Percentiles rank a stretch among this genome's conserved stretches.
Conservation (phyloP, 192 early-diverging fungal genomes). For the Entomortierella parvispora region DNA sequence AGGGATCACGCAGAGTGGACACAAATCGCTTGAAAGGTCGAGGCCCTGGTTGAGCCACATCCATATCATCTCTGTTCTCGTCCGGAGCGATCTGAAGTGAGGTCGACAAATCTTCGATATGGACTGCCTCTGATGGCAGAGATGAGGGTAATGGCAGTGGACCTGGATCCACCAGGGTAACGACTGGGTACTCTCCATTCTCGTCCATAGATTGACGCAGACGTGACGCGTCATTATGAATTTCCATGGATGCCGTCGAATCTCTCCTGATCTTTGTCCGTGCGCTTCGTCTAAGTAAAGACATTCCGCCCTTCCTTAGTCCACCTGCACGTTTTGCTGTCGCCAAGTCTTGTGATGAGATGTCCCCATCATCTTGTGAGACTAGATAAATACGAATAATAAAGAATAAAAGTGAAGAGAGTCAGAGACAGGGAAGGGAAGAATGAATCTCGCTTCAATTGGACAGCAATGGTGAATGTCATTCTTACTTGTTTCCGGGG, state of each 20-base stretch:
- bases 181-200: slow-evolving; percentile 43
- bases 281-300: slow-evolving; percentile 58
- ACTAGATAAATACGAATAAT: slow-evolving; percentile 19
- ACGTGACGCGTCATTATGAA: slow-evolving; percentile 19
- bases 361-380: slow-evolving; percentile 35
- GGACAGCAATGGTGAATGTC: no score
- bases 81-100: no score
- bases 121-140: not conserved
- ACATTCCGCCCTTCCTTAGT: slow-evolving; percentile 48
- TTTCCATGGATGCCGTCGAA: slow-evolving; percentile 45
- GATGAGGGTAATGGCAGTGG: slow-evolving; percentile 23
- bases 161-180: slow-evolving; percentile 47
- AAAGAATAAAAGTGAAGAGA: not conserved
- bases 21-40: slow-evolving; percentile 41
- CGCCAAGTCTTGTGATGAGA: slow-evolving; percentile 50
- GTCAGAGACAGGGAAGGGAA: not conserved
- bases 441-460: no score
- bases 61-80: not conserved
- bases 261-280: slow-evolving; percentile 64
- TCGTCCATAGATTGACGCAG: slow-evolving; percentile 16
- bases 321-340: slow-evolving; percentile 35
- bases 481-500: not conserved
- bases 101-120: no score
- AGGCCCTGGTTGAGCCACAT: not conserved
- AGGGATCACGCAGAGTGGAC: slow-evolving; percentile 37